Conservation (phyloP, 1,284 basidiomycete species). For the Puccinia triticina region DNA sequence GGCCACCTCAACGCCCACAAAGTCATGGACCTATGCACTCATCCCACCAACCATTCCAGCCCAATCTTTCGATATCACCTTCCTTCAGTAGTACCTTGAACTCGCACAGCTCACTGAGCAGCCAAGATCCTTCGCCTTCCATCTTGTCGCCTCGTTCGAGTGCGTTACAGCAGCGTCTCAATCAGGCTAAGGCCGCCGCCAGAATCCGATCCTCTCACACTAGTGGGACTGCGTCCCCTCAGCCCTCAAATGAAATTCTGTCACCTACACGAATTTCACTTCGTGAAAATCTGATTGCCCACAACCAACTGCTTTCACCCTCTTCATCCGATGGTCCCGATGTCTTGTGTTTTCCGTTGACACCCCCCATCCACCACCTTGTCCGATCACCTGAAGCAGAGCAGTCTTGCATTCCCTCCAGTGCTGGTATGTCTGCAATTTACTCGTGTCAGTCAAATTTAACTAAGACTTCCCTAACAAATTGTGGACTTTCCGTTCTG, state of each 20-base stretch:
- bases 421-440: no score
- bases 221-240: background rate
- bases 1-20: no score
- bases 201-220: background rate
- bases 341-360: constrained; percentile 17
- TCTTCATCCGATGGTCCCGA: constrained; percentile 21
- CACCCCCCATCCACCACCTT: background rate
- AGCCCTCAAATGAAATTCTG: background rate
- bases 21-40: no score
- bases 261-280: background rate
- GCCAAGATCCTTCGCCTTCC: background rate
- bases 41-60: no score
- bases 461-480: no score
- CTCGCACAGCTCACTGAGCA: background rate
- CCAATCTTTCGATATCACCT: background rate
- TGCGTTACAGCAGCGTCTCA: background rate
- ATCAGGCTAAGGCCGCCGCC: background rate
- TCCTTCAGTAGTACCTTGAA: background rate
- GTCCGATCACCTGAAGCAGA: background rate
- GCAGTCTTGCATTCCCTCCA: background rate
- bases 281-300: background rate
- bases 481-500: no score
- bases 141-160: background rate
- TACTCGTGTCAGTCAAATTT: constrained; percentile 4
- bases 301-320: background rate